Base-by-base conservation (phyloP, 192 early-diverging fungal genomes). In the Entophlyctis helioformis region DNA sequence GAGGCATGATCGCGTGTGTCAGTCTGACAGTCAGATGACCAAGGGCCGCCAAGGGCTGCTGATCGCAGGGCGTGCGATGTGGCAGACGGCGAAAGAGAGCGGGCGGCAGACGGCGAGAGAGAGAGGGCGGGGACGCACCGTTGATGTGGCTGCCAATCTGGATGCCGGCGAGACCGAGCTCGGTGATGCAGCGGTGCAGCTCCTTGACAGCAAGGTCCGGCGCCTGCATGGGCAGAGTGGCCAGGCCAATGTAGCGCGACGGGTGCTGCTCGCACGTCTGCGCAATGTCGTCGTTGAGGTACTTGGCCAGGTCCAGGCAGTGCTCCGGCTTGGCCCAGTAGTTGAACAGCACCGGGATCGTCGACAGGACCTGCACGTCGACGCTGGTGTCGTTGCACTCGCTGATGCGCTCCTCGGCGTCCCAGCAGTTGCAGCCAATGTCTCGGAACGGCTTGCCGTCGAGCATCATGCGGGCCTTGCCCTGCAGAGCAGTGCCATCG, bases 351-450 rank as follows among this genome's bases (percentile, higher is more conserved):
- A 39, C 76, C 12, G 76, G 76, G 29, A 79, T 67, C 12, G 74
- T 79, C 3, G 69, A 78, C 2, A 80, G 40, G 8, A 82, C 80
- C 57, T 82, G 78, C 12, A 81, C 59, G 44, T 76, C 66, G 15
- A 76, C 72, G 39, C 49, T 53, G 2, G 68, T 66, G 1, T 49
- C 51, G 51, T 63, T 62, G 42, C 63, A 67, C 51, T 82, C 80
- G 21, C 56, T 59, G 54, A 77, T 59, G 29, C 80, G 62, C 39
- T 72, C 68, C 33, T 72, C 72, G 13, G 75, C 59, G 8, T 72
- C 61, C 75, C 78, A 82, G 56, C 80, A 82, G 65, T 82, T 82
- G 62, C 78, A 81, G 47, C 70, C 65, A 39, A 82, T 67, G 19
- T 64, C 69, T 18, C 80, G 52, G 47, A 82, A 82, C 53, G 66